A percentile compares a stretch with the other conserved stretches of the same genome.
Conservation (phyloP, 306 rosid species). For the Pyrus bretschneideri region DNA sequence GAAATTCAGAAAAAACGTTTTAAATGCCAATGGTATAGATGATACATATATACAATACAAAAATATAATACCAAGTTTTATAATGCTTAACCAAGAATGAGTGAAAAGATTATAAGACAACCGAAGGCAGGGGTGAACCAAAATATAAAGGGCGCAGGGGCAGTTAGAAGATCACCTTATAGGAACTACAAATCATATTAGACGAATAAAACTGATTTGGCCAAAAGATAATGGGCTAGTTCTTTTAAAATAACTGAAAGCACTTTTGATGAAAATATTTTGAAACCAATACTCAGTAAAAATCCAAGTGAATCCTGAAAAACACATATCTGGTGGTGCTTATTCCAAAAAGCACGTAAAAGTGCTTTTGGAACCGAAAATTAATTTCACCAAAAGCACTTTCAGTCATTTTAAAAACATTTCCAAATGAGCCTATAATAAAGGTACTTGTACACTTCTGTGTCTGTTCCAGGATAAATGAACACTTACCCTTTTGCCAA, state of each 20-base stretch:
- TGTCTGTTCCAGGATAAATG: neutral
- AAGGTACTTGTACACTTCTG: neutral
- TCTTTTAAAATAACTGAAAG: too few relatives aligned
- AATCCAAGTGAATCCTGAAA: too few relatives aligned
- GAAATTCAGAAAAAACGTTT: neutral
- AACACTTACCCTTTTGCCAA: conserved; percentile 49
- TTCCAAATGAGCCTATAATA: neutral
- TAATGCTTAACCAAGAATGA: neutral
- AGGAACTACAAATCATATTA: neutral
- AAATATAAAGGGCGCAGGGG: neutral
- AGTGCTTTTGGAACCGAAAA: too few relatives aligned
- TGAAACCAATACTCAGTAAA: too few relatives aligned
- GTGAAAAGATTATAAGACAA: neutral
- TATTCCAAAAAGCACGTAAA: too few relatives aligned
- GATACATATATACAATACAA: too few relatives aligned
- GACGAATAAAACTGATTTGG: neutral
- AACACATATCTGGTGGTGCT: too few relatives aligned
- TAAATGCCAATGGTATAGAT: neutral
- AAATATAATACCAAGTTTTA: neutral
- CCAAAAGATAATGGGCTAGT: neutral
- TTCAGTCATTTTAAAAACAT: too few relatives aligned
- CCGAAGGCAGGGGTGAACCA: neutral
- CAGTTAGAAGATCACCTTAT: neutral
- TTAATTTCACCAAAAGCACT: too few relatives aligned
- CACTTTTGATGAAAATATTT: too few relatives aligned